Percentiles rank a stretch among this genome's conserved stretches.
Evolutionary conservation across 805 yeast genomes (phyloP).

Genomic region (Clavispora carvajalis): DNA sequence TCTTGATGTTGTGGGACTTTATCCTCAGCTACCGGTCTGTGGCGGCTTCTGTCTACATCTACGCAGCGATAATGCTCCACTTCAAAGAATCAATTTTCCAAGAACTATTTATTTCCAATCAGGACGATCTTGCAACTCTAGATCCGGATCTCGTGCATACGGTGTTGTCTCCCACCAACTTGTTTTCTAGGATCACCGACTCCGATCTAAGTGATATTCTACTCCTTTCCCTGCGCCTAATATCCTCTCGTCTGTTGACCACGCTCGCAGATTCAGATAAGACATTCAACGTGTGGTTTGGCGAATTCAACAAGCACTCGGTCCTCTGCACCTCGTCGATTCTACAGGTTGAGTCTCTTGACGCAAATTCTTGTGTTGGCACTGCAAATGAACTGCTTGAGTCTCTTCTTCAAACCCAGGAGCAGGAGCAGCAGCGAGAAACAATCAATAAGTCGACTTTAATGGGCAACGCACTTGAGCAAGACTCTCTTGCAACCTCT

Average conservation of each 20-base stretch:
- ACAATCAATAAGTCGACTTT: constrained; percentile 20
- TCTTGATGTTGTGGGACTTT: constrained; percentile 65
- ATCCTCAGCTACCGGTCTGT: constrained; percentile 55
- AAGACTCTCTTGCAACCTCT: constrained; percentile 23
- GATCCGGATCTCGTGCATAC: constrained; percentile 34
- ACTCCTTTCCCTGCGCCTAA: constrained; percentile 20
- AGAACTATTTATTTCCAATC: constrained; percentile 11
- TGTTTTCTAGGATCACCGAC: constrained; percentile 26
- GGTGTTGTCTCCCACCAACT: constrained; percentile 26
- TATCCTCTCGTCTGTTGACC: constrained; percentile 21
- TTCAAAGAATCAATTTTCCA: constrained; percentile 41
- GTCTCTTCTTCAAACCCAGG: constrained; percentile 23
- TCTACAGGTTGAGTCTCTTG: constrained; percentile 1
- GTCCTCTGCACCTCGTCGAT: constrained; percentile 32
- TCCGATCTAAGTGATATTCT: constrained; percentile 22
- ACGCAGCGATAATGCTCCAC: constrained; percentile 47
- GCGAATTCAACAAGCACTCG: constrained; percentile 26
- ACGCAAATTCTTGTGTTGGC: too few relatives aligned
- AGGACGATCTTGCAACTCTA: constrained; percentile 11
- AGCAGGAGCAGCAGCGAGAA: constrained; percentile 27
- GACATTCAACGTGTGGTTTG: constrained; percentile 31
- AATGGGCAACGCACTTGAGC: constrained; percentile 19
- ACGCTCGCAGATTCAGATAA: constrained; percentile 13
- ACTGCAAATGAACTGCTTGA: constrained; percentile 1
- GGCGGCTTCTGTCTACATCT: constrained; percentile 52